phyloP scores from a whole-genome alignment of 768 basidiomycete genomes.

The Leucocoprinus leucothites region DNA sequence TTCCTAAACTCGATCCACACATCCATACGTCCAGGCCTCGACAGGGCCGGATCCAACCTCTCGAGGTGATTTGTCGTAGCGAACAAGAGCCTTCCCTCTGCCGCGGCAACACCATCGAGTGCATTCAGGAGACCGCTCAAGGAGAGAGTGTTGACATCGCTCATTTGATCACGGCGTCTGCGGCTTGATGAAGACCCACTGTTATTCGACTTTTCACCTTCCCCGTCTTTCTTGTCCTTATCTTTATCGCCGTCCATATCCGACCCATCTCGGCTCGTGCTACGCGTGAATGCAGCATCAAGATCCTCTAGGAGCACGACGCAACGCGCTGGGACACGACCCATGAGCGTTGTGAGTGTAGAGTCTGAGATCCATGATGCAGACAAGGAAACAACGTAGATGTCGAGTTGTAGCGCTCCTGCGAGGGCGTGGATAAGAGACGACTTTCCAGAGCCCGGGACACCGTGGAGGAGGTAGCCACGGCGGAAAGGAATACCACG shows the following conservation, averaged over 20 bases:
- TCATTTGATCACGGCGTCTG: constrained; percentile 52
- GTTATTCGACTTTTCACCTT: constrained; percentile 22
- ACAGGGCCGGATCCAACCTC: constrained; percentile 84
- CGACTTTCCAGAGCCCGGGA: constrained; percentile 84
- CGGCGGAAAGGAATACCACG: constrained; percentile 90
- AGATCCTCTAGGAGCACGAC: constrained; percentile 90
- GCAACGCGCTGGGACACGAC: constrained; percentile 79
- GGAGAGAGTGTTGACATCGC: constrained; percentile 78
- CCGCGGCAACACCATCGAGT: constrained; percentile 82
- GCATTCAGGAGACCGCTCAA: constrained; percentile 82
- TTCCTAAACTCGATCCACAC: constrained; percentile 92
- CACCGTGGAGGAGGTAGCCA: constrained; percentile 81
- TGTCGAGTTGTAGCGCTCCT: constrained; percentile 85
- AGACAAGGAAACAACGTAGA: constrained; percentile 86
- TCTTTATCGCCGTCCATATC: constrained; percentile 43
- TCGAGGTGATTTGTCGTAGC: constrained; percentile 93
- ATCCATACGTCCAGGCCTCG: constrained; percentile 91
- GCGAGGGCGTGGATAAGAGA: constrained; percentile 86
- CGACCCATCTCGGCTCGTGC: constrained; percentile 60
- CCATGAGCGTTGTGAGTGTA: constrained; percentile 83
- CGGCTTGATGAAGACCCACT: constrained; percentile 26
- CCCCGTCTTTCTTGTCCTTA: constrained; percentile 30
- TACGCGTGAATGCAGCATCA: constrained; percentile 84
- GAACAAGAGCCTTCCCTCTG: constrained; percentile 85
- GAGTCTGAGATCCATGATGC: constrained; percentile 88